Percentiles rank a stretch among this genome's conserved stretches.
These are phyloP conservation scores for Vigna hirtella DNA, from an alignment of 306 rosid species.

Conservation along the genomic window DNA sequence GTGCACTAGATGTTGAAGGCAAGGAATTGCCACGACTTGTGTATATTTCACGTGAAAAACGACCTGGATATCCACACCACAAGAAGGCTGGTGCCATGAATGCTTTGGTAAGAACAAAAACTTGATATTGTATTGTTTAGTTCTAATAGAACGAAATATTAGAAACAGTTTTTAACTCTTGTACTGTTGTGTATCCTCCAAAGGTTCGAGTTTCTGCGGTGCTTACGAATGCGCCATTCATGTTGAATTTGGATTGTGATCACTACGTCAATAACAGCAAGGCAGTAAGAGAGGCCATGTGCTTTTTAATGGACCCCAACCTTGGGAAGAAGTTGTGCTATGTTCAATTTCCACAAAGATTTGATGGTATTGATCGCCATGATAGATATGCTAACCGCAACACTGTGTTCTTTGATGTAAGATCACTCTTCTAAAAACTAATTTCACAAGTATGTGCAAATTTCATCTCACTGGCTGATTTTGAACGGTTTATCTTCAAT, in stretches of 20 bases:
- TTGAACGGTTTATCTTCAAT: slow-evolving; percentile 14
- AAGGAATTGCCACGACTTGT: slow-evolving; percentile 85
- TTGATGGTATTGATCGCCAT: slow-evolving; percentile 92
- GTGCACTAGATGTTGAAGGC: slow-evolving; percentile 71
- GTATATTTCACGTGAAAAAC: slow-evolving; percentile 85
- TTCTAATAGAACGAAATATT: slow-evolving; percentile 1
- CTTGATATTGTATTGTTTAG: slow-evolving; percentile 16
- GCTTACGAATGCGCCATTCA: slow-evolving; percentile 90
- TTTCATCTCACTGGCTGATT: neutral
- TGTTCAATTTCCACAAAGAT: slow-evolving; percentile 96
- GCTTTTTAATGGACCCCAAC: slow-evolving; percentile 88
- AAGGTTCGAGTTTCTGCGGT: slow-evolving; percentile 77
- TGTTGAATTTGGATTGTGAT: slow-evolving; percentile 90
- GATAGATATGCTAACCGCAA: slow-evolving; percentile 95
- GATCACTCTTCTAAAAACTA: slow-evolving; percentile 26
- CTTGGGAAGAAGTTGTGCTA: slow-evolving; percentile 82
- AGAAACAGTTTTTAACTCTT: slow-evolving; percentile 15
- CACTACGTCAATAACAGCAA: slow-evolving; percentile 90
- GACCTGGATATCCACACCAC: slow-evolving; percentile 91
- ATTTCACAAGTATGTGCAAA: neutral
- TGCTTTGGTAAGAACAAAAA: slow-evolving; percentile 65
- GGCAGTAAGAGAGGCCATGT: slow-evolving; percentile 92
- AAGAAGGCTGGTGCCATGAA: slow-evolving; percentile 99
- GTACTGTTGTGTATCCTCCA: slow-evolving; percentile 28
- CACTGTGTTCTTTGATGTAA: slow-evolving; percentile 85